Evolutionary conservation across 2,329 filamentous ascomycete genomes (phyloP).

Genomic region (Fusarium sp.): DNA sequence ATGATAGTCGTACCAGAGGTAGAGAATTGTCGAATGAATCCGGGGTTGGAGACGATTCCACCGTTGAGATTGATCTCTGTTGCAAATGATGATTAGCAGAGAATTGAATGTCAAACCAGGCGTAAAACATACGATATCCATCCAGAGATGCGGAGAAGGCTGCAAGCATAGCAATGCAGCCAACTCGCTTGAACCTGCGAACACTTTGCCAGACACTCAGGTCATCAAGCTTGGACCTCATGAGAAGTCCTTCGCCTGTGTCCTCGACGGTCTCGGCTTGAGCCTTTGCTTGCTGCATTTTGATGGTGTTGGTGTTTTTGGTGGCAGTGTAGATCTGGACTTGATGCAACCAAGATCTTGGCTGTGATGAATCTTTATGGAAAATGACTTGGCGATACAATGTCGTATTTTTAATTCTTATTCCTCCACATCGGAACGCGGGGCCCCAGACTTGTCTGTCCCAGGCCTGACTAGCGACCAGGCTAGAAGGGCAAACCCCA

Average conservation of each 20-base stretch:
- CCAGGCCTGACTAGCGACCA: not conserved
- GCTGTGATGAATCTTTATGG: not conserved
- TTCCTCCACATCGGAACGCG: not conserved
- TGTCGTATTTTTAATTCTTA: not conserved
- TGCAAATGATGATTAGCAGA: not conserved
- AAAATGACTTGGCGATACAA: not conserved
- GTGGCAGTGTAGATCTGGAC: not conserved
- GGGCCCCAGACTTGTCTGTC: not conserved
- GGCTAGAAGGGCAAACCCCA: not conserved
- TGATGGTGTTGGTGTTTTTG: no score
- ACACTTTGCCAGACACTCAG: not conserved
- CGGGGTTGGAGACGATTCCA: not conserved
- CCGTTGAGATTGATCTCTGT: not conserved
- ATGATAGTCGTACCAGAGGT: not conserved
- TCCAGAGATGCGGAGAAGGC: not conserved
- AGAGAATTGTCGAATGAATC: not conserved
- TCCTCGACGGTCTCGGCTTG: not conserved
- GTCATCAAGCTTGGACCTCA: not conserved
- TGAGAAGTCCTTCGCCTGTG: not conserved
- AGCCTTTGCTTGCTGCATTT: not conserved
- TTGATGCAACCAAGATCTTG: not conserved
- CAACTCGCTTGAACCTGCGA: not conserved
- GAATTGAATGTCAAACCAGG: rapidly evolving
- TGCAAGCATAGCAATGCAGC: not conserved
- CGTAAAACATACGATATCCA: not conserved